Evolutionary conservation across 768 basidiomycete species (phyloP), one percentile per base, ranked within the genome.

Genomic region (Candolleomyces eurysporus): DNA sequence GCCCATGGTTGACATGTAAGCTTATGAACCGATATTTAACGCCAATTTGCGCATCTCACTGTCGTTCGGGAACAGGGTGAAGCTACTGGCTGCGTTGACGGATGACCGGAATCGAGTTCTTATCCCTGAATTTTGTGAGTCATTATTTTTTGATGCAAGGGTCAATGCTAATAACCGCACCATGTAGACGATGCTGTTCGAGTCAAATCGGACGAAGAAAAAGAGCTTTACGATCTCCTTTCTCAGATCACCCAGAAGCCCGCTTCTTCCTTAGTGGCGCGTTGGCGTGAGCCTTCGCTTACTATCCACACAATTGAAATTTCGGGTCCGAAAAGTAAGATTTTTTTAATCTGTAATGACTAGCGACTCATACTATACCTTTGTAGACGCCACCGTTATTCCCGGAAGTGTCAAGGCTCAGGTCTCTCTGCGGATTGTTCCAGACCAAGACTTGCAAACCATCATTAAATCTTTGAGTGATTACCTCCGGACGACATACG

Each of bases 1-100:
- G 73, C 96, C 97, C 0, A 94, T 98, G 91, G 78, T 88, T 53
- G 97, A 98, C 68, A 93, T 98, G 91, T 92, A 67, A 59, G 6
- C 21, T 4, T 26, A 2, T 40, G 26, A n/a, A 7, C 40, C 46
- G 50, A 65, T 50, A 31, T 5, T 19, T 21, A 64, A 53, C 21
- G 52, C 26, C 26, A 4, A 4, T 26, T 26, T 2, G 4, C 26
- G 26, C 26, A 26, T 26, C 26, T 26, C 26, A 26, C 26, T 26
- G 26, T 26, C 26, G 26, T 2, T 26, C 4, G 26, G 26, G 26
- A 26, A 26, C 26, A 94, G 92, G 89, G 81, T 96, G 26, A 85
- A 86, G 46, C 76, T 98, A 2, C 81, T 98, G 13, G 84, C 87
- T 1, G 88, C 85, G 2, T 75, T 98, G 17, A 84, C 81, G 10